Evolutionary conservation across 345 rosid genomes (phyloP).

Genomic region (Citrus sinensis): DNA sequence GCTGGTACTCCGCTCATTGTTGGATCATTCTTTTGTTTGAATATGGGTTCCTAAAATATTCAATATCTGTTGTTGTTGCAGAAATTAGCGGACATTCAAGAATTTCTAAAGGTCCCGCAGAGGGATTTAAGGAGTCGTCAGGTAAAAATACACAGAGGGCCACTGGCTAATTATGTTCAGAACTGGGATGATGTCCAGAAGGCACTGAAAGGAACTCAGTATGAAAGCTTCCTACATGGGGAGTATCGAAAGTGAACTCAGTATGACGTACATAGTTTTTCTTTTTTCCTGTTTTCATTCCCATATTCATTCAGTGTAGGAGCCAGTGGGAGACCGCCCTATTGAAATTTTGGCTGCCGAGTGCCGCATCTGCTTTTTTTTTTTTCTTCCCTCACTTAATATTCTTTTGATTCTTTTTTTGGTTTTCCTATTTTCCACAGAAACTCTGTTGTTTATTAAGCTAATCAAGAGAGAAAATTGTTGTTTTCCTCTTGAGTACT

Average conservation of each 20-base stretch:
- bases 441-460: slow-evolving; percentile 21
- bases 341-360: slow-evolving; percentile 40
- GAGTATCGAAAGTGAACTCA: slow-evolving; percentile 50
- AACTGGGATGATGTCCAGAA: slow-evolving; percentile 77
- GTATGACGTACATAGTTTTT: slow-evolving; percentile 25
- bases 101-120: slow-evolving; percentile 80
- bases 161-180: slow-evolving; percentile 57
- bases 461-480: slow-evolving; percentile 16
- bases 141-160: slow-evolving; percentile 91
- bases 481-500: background rate
- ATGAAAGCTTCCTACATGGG: slow-evolving; percentile 47
- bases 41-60: background rate
- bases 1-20: background rate
- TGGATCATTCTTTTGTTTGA: background rate
- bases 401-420: slow-evolving; percentile 55
- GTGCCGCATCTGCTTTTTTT: slow-evolving; percentile 7
- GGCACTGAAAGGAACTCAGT: slow-evolving; percentile 63
- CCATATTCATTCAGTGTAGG: slow-evolving; percentile 25
- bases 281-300: slow-evolving; percentile 8
- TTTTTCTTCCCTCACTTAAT: background rate
- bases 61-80: slow-evolving; percentile 21
- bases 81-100: slow-evolving; percentile 74
- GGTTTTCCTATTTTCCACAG: background rate
- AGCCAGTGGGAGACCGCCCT: slow-evolving; percentile 28
- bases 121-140: slow-evolving; percentile 74